Conservation (phyloP, 2,329 filamentous ascomycete genomes). For the Cucurbitaria berberidis region DNA sequence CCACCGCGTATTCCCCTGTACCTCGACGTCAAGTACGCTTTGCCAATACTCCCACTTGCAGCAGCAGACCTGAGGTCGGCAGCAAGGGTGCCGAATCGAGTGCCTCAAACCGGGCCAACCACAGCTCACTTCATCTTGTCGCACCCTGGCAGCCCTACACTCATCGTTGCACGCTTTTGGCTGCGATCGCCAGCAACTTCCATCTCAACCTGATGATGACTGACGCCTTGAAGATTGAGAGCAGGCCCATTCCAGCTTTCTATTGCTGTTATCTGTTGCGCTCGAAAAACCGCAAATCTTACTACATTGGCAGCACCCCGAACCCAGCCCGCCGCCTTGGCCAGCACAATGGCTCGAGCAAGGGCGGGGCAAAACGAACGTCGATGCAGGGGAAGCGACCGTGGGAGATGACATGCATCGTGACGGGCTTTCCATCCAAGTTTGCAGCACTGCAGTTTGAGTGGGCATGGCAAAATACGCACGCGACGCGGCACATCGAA, state of each 20-base stretch:
- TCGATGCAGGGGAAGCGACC: slow-evolving; percentile 71
- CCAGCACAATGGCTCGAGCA: slow-evolving; percentile 87
- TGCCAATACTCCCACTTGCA: slow-evolving; percentile 7
- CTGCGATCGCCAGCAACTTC: slow-evolving; percentile 22
- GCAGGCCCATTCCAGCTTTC: slow-evolving; percentile 73
- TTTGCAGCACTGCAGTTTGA: slow-evolving; percentile 93
- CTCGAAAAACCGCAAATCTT: slow-evolving; percentile 72
- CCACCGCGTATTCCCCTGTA: background rate
- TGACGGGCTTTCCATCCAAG: slow-evolving; percentile 87
- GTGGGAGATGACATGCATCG: slow-evolving; percentile 80
- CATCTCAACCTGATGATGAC: slow-evolving; percentile 15
- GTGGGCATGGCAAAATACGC: slow-evolving; percentile 93
- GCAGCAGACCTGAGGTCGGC: slow-evolving; percentile 25
- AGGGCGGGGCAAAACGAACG: slow-evolving; percentile 82
- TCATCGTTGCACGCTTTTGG: slow-evolving; percentile 18
- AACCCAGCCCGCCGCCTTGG: slow-evolving; percentile 82
- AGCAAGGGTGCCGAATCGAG: slow-evolving; percentile 26
- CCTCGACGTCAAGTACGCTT: background rate
- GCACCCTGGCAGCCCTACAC: slow-evolving; percentile 23
- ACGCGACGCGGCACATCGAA: slow-evolving; percentile 79
- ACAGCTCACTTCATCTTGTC: slow-evolving; percentile 9
- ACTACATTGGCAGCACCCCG: slow-evolving; percentile 93
- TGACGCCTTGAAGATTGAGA: slow-evolving; percentile 25
- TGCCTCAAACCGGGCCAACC: slow-evolving; percentile 21
- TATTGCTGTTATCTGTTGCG: slow-evolving; percentile 94